phyloP scores from a whole-genome alignment of 2,329 filamentous ascomycete species.

The Arthroderma sp. region DNA sequence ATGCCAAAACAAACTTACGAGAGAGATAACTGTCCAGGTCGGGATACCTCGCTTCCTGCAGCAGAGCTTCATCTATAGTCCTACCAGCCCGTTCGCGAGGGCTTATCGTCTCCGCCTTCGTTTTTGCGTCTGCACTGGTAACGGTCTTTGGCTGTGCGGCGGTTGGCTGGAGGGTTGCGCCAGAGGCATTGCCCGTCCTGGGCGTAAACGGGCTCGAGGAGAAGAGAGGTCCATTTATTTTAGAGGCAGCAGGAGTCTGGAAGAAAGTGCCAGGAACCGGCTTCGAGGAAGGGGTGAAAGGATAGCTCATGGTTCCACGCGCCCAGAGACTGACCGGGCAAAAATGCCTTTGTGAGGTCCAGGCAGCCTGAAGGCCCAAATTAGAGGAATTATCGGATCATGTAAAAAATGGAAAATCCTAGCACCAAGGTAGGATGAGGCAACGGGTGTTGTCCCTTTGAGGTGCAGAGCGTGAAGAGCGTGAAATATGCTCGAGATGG shows the following conservation, averaged over 20 bases:
- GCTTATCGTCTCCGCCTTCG: conserved; percentile 42
- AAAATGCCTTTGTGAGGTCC: too few species aligned
- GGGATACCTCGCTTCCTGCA: conserved; percentile 66
- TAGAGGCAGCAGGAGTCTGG: conserved; percentile 26
- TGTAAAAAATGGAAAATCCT: too few species aligned
- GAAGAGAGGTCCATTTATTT: conserved; percentile 24
- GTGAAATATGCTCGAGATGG: too few species aligned
- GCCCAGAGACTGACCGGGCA: too few species aligned
- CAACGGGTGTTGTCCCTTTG: too few species aligned
- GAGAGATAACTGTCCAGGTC: conserved; percentile 80
- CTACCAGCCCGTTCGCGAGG: conserved; percentile 68
- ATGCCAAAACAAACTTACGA: conserved; percentile 46
- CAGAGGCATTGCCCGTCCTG: conserved; percentile 2
- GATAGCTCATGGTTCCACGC: conserved; percentile 28
- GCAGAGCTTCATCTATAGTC: conserved; percentile 68
- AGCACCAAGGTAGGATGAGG: too few species aligned
- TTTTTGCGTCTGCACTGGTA: conserved; percentile 22
- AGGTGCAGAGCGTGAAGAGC: too few species aligned
- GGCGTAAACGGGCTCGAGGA: conserved; percentile 17
- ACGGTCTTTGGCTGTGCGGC: conserved; percentile 3
- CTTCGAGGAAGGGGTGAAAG: conserved; percentile 28
- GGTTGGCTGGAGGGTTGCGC: conserved; percentile 3
- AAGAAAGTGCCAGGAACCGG: conserved; percentile 31
- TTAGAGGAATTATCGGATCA: too few species aligned
- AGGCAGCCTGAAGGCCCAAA: too few species aligned